Conservation (phyloP, 441 rosid genomes). For the Erodium texanum region DNA sequence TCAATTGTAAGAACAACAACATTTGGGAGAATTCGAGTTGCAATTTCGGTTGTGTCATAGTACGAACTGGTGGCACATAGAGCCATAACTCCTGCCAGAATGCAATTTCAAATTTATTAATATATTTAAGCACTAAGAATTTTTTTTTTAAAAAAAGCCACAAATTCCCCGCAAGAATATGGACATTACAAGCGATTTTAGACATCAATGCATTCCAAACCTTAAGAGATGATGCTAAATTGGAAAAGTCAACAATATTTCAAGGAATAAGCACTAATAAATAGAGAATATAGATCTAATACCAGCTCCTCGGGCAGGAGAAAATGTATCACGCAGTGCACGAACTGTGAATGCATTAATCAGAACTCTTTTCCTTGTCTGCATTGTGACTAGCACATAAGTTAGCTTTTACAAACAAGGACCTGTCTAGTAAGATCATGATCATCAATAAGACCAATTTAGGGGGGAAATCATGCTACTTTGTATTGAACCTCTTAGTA, state of each 20-base stretch:
- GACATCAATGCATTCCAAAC: conserved; percentile 7
- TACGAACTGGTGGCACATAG: conserved; percentile 89
- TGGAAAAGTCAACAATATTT: neutral
- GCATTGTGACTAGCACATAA: conserved; percentile 25
- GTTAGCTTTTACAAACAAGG: conserved; percentile 19
- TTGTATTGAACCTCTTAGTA: conserved; percentile 8
- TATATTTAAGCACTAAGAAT: neutral
- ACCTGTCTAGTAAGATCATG: conserved; percentile 3
- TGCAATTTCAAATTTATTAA: conserved; percentile 16
- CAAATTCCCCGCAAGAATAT: conserved; percentile 8
- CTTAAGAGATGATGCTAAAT: neutral
- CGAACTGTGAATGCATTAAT: conserved; percentile 99
- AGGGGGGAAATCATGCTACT: conserved; percentile 12
- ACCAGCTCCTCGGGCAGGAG: conserved; percentile 99
- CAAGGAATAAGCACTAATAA: conserved; percentile 3
- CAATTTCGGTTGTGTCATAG: conserved; percentile 81
- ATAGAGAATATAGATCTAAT: conserved; percentile 20
- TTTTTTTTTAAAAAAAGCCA: conserved; percentile 9
- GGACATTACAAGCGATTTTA: neutral
- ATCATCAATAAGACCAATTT: neutral
- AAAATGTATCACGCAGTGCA: conserved; percentile 89
- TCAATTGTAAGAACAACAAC: conserved; percentile 82
- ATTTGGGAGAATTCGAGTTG: conserved; percentile 89
- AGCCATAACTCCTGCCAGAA: conserved; percentile 82
- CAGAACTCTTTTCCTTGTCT: conserved; percentile 97